A percentile compares a stretch with the other conserved stretches of the same genome.
These are phyloP conservation scores for Sugiyamaella novakii DNA, from an alignment of 1,139 yeast genomes.

Conservation along the genomic window DNA sequence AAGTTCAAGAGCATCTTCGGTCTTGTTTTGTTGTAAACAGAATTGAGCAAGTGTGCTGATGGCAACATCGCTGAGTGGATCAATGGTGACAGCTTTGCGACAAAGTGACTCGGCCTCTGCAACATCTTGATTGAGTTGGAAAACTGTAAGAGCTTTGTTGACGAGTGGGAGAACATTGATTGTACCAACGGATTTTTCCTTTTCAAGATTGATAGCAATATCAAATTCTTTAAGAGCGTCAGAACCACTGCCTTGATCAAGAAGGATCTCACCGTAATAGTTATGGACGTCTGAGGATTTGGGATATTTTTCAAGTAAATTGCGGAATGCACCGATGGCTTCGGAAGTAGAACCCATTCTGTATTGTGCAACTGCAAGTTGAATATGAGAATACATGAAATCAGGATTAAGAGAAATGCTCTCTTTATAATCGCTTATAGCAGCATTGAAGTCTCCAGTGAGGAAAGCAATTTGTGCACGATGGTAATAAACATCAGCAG, in stretches of 20 bases:
- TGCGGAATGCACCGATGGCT: constrained; percentile 69
- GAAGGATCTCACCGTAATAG: constrained; percentile 91
- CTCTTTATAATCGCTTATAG: constrained; percentile 73
- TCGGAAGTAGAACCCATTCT: constrained; percentile 67
- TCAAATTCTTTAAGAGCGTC: constrained; percentile 86
- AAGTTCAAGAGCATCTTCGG: constrained; percentile 76
- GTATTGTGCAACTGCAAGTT: constrained; percentile 89
- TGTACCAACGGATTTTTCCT: constrained; percentile 50
- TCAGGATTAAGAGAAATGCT: constrained; percentile 73
- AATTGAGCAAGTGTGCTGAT: constrained; percentile 88
- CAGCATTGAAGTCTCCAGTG: constrained; percentile 71
- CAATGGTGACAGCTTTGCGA: constrained; percentile 74
- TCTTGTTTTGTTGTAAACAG: constrained; percentile 77
- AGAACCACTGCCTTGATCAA: constrained; percentile 72
- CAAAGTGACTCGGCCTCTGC: constrained; percentile 69
- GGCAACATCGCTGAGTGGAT: constrained; percentile 88
- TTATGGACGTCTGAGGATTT: constrained; percentile 90
- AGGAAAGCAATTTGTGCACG: constrained; percentile 90
- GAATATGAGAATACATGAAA: constrained; percentile 85
- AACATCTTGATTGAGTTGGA: constrained; percentile 43
- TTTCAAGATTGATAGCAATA: constrained; percentile 80
- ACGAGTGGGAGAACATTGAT: constrained; percentile 90
- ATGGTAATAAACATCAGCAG: constrained; percentile 89
- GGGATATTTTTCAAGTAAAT: constrained; percentile 77
- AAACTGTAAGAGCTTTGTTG: constrained; percentile 72